phyloP scores from a whole-genome alignment of 2,329 filamentous ascomycete genomes.

The Coniella vitis region DNA sequence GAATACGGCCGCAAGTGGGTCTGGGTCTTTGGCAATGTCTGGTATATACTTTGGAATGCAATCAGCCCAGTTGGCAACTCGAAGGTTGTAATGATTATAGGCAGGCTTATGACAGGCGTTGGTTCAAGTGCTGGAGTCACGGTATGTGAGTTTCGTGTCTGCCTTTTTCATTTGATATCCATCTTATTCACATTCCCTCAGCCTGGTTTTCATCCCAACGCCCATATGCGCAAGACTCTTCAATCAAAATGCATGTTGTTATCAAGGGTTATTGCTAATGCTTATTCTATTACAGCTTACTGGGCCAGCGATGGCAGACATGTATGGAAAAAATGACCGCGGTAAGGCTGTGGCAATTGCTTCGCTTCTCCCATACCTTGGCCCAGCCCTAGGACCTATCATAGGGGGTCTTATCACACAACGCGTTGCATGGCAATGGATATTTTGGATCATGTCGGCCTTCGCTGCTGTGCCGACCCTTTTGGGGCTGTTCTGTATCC shows the following conservation, averaged over 20 bases:
- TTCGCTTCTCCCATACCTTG: slow-evolving; percentile 35
- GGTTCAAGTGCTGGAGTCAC: neutral
- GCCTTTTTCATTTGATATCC: no score
- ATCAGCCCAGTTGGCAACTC: slow-evolving; percentile 20
- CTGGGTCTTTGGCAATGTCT: slow-evolving; percentile 26
- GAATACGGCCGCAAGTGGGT: slow-evolving; percentile 28
- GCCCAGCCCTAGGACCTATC: slow-evolving; percentile 61
- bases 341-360: slow-evolving; percentile 30
- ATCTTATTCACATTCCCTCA: no score
- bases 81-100: slow-evolving; percentile 19
- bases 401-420: slow-evolving; percentile 59
- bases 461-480: slow-evolving; percentile 47
- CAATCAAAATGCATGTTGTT: no score
- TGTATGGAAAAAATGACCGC: slow-evolving; percentile 28
- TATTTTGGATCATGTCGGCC: slow-evolving; percentile 61
- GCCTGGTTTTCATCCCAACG: no score
- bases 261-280: no score
- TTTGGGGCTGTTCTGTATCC: slow-evolving; percentile 46
- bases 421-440: slow-evolving; percentile 60
- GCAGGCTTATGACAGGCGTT: neutral
- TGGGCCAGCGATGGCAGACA: slow-evolving; percentile 29
- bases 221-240: no score
- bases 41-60: slow-evolving; percentile 31
- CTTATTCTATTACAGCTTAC: slow-evolving; percentile 23
- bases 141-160: no score